A percentile compares a stretch with the other conserved stretches of the same genome.
These are phyloP conservation scores for Dillenia turbinata DNA, from an alignment of 164 flowering plant species.

Conservation along the genomic window DNA sequence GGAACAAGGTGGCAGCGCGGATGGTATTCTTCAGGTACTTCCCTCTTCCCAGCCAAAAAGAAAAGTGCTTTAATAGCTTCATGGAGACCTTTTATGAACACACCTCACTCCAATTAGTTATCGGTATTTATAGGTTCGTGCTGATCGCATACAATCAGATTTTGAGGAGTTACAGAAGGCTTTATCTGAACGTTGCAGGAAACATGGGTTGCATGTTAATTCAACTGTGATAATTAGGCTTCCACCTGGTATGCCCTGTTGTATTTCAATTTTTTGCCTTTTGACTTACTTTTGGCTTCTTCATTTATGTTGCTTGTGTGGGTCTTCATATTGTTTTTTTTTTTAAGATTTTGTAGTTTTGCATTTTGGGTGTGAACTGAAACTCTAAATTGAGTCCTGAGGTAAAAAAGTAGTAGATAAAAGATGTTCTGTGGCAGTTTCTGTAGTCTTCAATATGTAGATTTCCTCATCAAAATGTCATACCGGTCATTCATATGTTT, in stretches of 20 bases:
- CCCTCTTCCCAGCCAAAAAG: too few species aligned
- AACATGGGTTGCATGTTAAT: conserved; percentile 48
- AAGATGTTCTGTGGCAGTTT: too few species aligned
- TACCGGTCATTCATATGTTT: too few species aligned
- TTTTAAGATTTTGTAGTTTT: not conserved
- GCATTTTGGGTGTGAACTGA: not conserved
- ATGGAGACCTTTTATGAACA: too few species aligned
- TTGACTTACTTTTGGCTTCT: not conserved
- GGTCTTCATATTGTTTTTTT: too few species aligned
- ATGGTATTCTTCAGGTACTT: conserved; percentile 68
- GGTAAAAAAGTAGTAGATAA: too few species aligned
- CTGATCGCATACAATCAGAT: conserved; percentile 73
- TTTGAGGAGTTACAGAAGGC: conserved; percentile 64
- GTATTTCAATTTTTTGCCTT: not conserved
- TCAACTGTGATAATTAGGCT: conserved; percentile 54
- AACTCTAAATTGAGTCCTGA: too few species aligned
- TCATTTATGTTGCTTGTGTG: too few species aligned
- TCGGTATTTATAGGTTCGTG: conserved; percentile 48
- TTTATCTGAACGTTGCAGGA: conserved; percentile 55
- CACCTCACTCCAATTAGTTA: too few species aligned
- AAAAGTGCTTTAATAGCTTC: too few species aligned
- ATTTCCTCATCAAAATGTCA: too few species aligned
- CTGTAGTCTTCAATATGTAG: too few species aligned
- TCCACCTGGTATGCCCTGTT: conserved; percentile 39
- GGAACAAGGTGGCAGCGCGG: conserved; percentile 77